phyloP scores from a whole-genome alignment of 2,329 filamentous ascomycete species.

The Cryphonectria parasitica region DNA sequence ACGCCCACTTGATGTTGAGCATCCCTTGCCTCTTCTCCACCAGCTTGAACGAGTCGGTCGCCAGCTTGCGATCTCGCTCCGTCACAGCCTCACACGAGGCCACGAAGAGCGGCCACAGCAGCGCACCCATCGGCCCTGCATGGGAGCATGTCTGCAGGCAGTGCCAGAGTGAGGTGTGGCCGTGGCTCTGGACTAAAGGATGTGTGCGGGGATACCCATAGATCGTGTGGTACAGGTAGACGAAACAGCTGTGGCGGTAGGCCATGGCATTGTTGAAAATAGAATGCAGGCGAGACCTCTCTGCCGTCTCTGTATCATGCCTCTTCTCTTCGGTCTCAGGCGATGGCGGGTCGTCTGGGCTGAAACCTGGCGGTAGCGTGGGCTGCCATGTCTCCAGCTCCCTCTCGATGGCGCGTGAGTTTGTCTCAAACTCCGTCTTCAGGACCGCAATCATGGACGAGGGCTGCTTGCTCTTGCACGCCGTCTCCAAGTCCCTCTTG shows the following conservation, averaged over 20 bases:
- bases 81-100: conserved; percentile 62
- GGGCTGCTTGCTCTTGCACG: conserved; percentile 41
- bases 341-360: conserved; percentile 31
- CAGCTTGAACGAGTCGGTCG: conserved; percentile 54
- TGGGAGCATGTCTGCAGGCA: conserved; percentile 59
- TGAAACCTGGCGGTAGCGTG: conserved; percentile 47
- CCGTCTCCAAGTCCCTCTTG: conserved; percentile 55
- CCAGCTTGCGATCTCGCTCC: conserved; percentile 54
- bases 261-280: conserved; percentile 64
- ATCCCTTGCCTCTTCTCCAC: conserved; percentile 64
- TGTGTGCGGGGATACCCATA: conserved; percentile 52
- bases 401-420: conserved; percentile 58
- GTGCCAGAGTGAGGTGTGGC: conserved; percentile 54
- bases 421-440: conserved; percentile 54
- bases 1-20: conserved; percentile 66
- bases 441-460: conserved; percentile 51
- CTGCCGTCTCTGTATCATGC: conserved; percentile 34
- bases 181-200: conserved; percentile 56
- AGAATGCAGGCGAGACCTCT: conserved; percentile 53
- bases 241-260: conserved; percentile 61
- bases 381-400: conserved; percentile 62
- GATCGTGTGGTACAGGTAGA: conserved; percentile 61
- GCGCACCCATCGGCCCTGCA: conserved; percentile 63
- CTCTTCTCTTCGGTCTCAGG: conserved; percentile 25
- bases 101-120: conserved; percentile 68